Evolutionary conservation across 805 yeast genomes (phyloP).

Genomic region (Teunomyces gatunensis): DNA sequence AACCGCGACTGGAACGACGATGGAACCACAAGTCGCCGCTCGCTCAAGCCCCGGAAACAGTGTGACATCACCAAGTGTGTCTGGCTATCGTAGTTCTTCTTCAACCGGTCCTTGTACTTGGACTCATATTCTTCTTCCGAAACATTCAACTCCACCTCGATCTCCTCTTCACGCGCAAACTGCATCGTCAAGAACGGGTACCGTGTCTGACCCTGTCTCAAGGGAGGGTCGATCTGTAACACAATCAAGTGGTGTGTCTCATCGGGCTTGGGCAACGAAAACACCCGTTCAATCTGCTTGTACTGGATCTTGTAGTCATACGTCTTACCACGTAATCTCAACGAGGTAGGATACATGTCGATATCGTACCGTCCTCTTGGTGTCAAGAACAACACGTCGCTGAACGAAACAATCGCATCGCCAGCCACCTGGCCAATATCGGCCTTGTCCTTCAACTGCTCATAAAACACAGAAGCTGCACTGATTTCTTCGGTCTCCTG

Average conservation of each 20-base stretch:
- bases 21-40: slow-evolving; percentile 79
- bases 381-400: slow-evolving; percentile 86
- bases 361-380: slow-evolving; percentile 99
- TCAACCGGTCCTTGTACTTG: slow-evolving; percentile 71
- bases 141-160: slow-evolving; percentile 83
- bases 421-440: slow-evolving; percentile 94
- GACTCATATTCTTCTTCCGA: slow-evolving; percentile 76
- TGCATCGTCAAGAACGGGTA: slow-evolving; percentile 91
- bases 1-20: slow-evolving; percentile 76
- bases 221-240: slow-evolving; percentile 92
- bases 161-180: slow-evolving; percentile 84
- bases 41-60: slow-evolving; percentile 86
- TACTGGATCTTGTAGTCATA: slow-evolving; percentile 95
- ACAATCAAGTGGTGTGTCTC: slow-evolving; percentile 86
- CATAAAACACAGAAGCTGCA: slow-evolving; percentile 85
- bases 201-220: slow-evolving; percentile 97
- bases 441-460: slow-evolving; percentile 87
- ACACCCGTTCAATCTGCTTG: slow-evolving; percentile 83
- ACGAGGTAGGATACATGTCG: slow-evolving; percentile 83
- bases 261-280: slow-evolving; percentile 91
- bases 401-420: slow-evolving; percentile 89
- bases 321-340: slow-evolving; percentile 94
- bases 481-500: slow-evolving; percentile 43
- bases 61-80: slow-evolving; percentile 86
- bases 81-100: slow-evolving; percentile 75